phyloP scores from a whole-genome alignment of 2,329 filamentous ascomycete species.

The Chalaropsis ovoidea region DNA sequence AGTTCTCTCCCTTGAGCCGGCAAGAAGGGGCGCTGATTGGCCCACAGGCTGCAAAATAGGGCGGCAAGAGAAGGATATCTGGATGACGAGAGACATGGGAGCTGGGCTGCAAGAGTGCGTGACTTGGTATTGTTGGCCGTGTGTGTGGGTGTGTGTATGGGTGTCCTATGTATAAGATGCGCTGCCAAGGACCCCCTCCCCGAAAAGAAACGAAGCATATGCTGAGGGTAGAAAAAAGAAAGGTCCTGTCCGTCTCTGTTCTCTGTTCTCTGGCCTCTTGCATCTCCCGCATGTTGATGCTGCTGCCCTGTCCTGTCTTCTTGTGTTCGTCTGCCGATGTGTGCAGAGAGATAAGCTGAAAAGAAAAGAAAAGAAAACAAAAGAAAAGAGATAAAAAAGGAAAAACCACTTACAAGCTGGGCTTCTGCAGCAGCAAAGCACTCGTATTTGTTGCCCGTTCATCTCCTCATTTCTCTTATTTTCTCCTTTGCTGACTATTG shows the following conservation, averaged over 20 bases:
- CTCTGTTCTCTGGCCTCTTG: too few relatives aligned
- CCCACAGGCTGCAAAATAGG: not conserved
- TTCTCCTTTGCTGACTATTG: not conserved
- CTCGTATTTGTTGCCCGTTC: not conserved
- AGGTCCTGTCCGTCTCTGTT: too few relatives aligned
- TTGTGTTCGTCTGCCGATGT: too few relatives aligned
- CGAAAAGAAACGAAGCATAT: too few relatives aligned
- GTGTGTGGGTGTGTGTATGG: too few relatives aligned
- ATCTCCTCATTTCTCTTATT: constrained; percentile 12
- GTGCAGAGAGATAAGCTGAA: not conserved
- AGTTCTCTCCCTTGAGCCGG: not conserved
- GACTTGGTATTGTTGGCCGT: not conserved
- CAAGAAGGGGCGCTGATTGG: not conserved
- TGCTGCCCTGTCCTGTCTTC: too few relatives aligned
- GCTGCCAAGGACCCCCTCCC: not conserved
- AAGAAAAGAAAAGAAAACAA: not conserved
- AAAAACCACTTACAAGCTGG: not conserved
- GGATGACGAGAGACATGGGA: constrained; percentile 6
- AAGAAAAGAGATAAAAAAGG: not conserved
- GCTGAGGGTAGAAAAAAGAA: too few relatives aligned
- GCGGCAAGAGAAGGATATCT: constrained; percentile 8
- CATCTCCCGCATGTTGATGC: too few relatives aligned
- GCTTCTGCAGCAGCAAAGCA: not conserved
- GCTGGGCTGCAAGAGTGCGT: not conserved
- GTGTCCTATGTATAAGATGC: not conserved